These are phyloP conservation scores for Spizellomyces sp. DNA, from an alignment of 192 early-diverging fungal species.

Conservation along the genomic window DNA sequence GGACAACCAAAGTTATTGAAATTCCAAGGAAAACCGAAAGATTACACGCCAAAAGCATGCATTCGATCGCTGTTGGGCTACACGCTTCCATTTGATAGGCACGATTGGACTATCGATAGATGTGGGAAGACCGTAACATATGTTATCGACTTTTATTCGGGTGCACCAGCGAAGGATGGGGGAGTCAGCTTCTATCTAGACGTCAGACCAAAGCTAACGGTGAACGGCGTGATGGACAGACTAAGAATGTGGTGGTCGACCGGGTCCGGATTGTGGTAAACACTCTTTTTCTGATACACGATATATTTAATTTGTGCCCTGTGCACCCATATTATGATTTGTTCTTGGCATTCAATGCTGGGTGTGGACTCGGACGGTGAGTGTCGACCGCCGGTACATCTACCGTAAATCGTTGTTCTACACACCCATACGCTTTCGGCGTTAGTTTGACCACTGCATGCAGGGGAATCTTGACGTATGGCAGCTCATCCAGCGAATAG, in stretches of 20 bases:
- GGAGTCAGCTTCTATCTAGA: slow-evolving; percentile 78
- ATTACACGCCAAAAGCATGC: slow-evolving; percentile 73
- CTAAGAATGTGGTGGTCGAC: slow-evolving; percentile 46
- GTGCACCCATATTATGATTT: not conserved
- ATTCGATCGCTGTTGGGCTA: slow-evolving; percentile 72
- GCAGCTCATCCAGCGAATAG: slow-evolving; percentile 90
- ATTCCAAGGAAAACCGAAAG: slow-evolving; percentile 74
- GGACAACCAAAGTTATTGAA: slow-evolving; percentile 69
- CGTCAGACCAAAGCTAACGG: slow-evolving; percentile 79
- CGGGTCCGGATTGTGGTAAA: slow-evolving; percentile 40
- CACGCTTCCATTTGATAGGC: slow-evolving; percentile 85
- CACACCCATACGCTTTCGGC: slow-evolving; percentile 94
- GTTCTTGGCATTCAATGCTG: slow-evolving; percentile 7
- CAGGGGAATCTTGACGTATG: slow-evolving; percentile 98
- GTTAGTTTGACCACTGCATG: slow-evolving; percentile 97
- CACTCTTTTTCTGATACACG: not conserved
- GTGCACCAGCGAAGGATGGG: slow-evolving; percentile 45
- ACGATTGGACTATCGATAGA: slow-evolving; percentile 93
- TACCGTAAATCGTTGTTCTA: slow-evolving; percentile 84
- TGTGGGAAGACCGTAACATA: slow-evolving; percentile 85
- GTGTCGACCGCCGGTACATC: slow-evolving; percentile 99
- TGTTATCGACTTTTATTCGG: slow-evolving; percentile 91
- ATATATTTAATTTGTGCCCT: too few species aligned
- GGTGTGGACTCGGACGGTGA: slow-evolving; percentile 47
- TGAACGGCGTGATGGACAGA: slow-evolving; percentile 59